Base-by-base conservation (phyloP, 495 filamentous ascomycete genomes). In the Xanthoparmelia taractica region DNA sequence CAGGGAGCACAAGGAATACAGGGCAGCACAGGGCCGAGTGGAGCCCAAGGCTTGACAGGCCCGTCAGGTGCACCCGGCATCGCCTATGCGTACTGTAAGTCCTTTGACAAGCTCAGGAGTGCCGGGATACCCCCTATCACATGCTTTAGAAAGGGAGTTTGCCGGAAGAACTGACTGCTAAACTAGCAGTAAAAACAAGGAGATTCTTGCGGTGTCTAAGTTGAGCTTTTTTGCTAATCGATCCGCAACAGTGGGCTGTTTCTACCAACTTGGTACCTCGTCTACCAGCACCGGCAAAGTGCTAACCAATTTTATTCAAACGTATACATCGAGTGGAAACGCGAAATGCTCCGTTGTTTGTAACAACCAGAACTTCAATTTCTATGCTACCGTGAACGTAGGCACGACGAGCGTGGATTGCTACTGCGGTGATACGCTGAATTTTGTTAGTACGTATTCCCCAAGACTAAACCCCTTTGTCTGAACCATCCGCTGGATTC, bases 341-440 rank as follows among this genome's bases (percentile, higher is more conserved):
- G 15, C 11, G 23, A 55, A 58, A 29, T 64, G 62, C 33, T 45
- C 62, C 31, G 23, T 25, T 37, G 15, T 25, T 20, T 64, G 62
- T 38, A 64, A 64, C 34, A 37, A 13, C 18, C 40, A 38, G n/a
- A 64, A 64, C 15, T 57, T 58, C 41, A 59, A 64, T 25, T 64
- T 64, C 41, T 58, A 59, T 13, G 57, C 31, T 15, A 57, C 58
- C 2, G 47, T 47, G 17, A 64, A 64, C 17, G 55, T 43, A 2
- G 62, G 55, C 29, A 50, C 62, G 43, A 50, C 62, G n/a, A 59
- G 62, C 25, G 62, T 57, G 56, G 55, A 50, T 52, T 58, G 62
- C 31, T 58, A 58, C 56, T 59, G 41, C 34, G 52, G 52, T n/a
- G 52, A 48, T 58, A n/a, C 31, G 20, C 27, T 63, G 15, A 43